Conservation (phyloP, 805 yeast species). For the Wickerhamomyces alni region DNA sequence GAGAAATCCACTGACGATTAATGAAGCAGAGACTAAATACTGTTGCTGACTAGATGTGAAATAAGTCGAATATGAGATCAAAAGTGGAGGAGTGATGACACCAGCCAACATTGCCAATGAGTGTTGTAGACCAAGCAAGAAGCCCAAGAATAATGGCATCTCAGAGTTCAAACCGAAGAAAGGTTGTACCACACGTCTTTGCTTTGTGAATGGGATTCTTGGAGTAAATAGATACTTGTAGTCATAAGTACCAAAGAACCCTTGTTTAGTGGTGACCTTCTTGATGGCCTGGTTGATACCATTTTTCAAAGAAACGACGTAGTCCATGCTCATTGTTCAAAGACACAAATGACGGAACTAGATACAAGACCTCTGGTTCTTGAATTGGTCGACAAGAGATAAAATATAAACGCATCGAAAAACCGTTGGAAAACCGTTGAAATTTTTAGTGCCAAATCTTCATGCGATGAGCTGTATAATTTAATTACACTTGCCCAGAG, state of each 20-base stretch:
- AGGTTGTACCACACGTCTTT: slow-evolving; percentile 52
- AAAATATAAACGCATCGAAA: too few relatives aligned
- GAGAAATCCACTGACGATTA: slow-evolving; percentile 66
- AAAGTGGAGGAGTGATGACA: slow-evolving; percentile 75
- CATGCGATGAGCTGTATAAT: too few relatives aligned
- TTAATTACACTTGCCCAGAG: too few relatives aligned
- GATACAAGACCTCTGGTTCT: too few relatives aligned
- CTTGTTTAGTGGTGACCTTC: slow-evolving; percentile 60
- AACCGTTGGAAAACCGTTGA: too few relatives aligned
- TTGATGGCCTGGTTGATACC: neutral
- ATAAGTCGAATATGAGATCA: slow-evolving; percentile 63
- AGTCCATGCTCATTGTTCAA: too few relatives aligned
- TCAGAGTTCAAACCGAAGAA: slow-evolving; percentile 76
- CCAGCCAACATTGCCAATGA: slow-evolving; percentile 91
- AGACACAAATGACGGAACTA: too few relatives aligned
- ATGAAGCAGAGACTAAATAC: slow-evolving; percentile 64
- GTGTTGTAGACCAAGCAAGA: slow-evolving; percentile 81
- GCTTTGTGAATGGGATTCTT: slow-evolving; percentile 56
- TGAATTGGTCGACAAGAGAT: too few relatives aligned
- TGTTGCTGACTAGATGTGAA: slow-evolving; percentile 46
- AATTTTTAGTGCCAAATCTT: too few relatives aligned
- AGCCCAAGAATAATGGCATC: slow-evolving; percentile 74
- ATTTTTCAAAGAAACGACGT: neutral
- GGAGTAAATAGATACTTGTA: slow-evolving; percentile 79
- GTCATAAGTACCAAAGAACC: slow-evolving; percentile 83